Percentiles rank a stretch among this genome's conserved stretches.
These are phyloP conservation scores for Starmerella floricola DNA, from an alignment of 805 yeast genomes.

Conservation along the genomic window DNA sequence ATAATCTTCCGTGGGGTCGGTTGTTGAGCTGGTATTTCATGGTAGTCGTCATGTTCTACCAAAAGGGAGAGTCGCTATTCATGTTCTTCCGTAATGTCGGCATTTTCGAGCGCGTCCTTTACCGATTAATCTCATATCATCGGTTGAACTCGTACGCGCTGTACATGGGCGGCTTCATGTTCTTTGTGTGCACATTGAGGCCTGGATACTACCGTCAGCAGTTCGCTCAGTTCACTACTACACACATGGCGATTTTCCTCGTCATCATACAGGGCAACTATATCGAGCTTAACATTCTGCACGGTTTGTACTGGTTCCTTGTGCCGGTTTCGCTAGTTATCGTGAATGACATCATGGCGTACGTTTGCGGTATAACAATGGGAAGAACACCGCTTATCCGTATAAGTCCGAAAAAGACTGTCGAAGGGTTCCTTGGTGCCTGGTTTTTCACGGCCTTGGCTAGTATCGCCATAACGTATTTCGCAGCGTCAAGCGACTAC, in stretches of 20 bases:
- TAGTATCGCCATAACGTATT: constrained; percentile 52
- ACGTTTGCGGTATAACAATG: constrained; percentile 91
- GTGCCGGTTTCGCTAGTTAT: constrained; percentile 86
- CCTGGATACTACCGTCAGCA: constrained; percentile 85
- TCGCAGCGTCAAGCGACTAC: constrained; percentile 55
- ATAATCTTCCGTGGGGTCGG: constrained; percentile 68
- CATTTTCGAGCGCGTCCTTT: constrained; percentile 40
- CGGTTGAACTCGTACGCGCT: constrained; percentile 71
- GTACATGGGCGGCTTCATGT: constrained; percentile 76
- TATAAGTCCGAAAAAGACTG: constrained; percentile 93
- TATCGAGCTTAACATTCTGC: constrained; percentile 75
- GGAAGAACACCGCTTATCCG: constrained; percentile 86
- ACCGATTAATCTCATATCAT: constrained; percentile 62
- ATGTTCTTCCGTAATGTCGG: constrained; percentile 48
- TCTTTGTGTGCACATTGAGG: constrained; percentile 78
- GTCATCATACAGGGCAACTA: constrained; percentile 92
- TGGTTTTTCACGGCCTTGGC: constrained; percentile 84
- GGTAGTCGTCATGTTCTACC: constrained; percentile 72
- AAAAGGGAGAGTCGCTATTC: constrained; percentile 76
- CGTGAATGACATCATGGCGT: constrained; percentile 91
- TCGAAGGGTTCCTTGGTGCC: constrained; percentile 95
- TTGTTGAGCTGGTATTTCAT: constrained; percentile 89
- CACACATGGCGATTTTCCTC: constrained; percentile 82
- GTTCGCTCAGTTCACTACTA: constrained; percentile 83
- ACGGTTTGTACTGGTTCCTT: constrained; percentile 88